These are phyloP conservation scores for Emmonsiellopsis sp. DNA, from an alignment of 2,329 filamentous ascomycete species.

Conservation along the genomic window DNA sequence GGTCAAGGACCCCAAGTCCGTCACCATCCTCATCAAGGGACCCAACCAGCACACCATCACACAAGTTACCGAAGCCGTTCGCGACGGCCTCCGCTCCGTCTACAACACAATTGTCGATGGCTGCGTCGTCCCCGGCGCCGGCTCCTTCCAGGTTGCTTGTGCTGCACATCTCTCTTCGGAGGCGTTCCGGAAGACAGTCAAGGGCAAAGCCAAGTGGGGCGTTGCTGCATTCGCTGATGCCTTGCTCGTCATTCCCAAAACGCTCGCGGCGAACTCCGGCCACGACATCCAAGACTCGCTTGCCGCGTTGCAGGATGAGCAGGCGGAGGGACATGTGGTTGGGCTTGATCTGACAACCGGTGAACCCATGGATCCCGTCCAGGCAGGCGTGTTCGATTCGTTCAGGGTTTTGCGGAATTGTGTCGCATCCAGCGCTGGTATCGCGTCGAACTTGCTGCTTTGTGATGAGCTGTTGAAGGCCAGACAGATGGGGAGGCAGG, in stretches of 20 bases:
- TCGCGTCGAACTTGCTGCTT: conserved; percentile 86
- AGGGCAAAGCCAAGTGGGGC: conserved; percentile 96
- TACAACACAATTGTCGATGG: conserved; percentile 99
- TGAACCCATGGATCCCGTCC: conserved; percentile 87
- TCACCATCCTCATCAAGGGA: conserved; percentile 95
- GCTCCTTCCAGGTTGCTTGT: conserved; percentile 92
- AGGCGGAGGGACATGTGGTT: conserved; percentile 71
- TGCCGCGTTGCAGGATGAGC: conserved; percentile 76
- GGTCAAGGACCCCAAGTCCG: conserved; percentile 96
- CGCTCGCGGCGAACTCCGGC: conserved; percentile 86
- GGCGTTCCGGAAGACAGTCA: conserved; percentile 77
- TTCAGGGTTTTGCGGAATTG: conserved; percentile 92
- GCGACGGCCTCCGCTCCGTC: conserved; percentile 87
- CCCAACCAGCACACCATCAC: conserved; percentile 94
- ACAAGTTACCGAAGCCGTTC: conserved; percentile 91
- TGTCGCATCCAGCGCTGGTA: conserved; percentile 86
- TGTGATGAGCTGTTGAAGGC: conserved; percentile 98
- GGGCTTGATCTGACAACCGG: conserved; percentile 81
- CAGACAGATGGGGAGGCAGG: conserved; percentile 67
- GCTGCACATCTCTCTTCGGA: conserved; percentile 80
- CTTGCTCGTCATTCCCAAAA: conserved; percentile 92
- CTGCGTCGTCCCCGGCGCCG: conserved; percentile 87
- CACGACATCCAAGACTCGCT: conserved; percentile 95
- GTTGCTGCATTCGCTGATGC: conserved; percentile 93
- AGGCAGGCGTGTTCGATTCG: conserved; percentile 89